Conservation (phyloP, 805 yeast genomes). For the Lipomyces chichibuensis region DNA sequence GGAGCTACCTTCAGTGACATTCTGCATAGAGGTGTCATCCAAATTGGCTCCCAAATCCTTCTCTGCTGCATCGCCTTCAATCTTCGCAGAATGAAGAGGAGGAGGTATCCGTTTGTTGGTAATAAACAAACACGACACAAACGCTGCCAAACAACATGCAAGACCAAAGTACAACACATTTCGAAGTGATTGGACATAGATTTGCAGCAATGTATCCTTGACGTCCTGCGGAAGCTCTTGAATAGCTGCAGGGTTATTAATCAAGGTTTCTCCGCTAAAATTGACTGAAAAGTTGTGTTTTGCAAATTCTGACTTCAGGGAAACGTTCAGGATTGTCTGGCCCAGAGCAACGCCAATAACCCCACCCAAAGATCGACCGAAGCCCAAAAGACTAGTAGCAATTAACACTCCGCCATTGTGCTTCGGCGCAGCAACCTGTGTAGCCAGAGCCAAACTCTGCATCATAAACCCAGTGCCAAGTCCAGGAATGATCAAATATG, state of each 20-base stretch:
- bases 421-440: slow-evolving; percentile 18
- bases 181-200: slow-evolving; percentile 2
- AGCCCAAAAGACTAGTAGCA: slow-evolving; percentile 42
- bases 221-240: background rate
- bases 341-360: slow-evolving; percentile 44
- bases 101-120: slow-evolving; percentile 4
- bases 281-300: background rate
- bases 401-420: slow-evolving; percentile 35
- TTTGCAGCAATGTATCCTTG: background rate
- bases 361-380: slow-evolving; percentile 41
- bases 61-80: background rate
- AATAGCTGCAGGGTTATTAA: slow-evolving; percentile 6
- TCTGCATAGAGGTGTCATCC: background rate
- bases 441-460: slow-evolving; percentile 14
- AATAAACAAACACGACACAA: slow-evolving; percentile 1
- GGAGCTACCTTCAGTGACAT: background rate
- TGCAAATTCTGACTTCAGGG: background rate
- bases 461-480: slow-evolving; percentile 48
- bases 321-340: slow-evolving; percentile 2
- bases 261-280: background rate
- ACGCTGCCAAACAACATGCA: slow-evolving; percentile 1
- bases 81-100: background rate
- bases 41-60: background rate
- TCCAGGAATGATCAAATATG: slow-evolving; percentile 54
- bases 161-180: slow-evolving; percentile 1